phyloP scores from a whole-genome alignment of 2,329 filamentous ascomycete species.

The Blastomyces silverae region DNA sequence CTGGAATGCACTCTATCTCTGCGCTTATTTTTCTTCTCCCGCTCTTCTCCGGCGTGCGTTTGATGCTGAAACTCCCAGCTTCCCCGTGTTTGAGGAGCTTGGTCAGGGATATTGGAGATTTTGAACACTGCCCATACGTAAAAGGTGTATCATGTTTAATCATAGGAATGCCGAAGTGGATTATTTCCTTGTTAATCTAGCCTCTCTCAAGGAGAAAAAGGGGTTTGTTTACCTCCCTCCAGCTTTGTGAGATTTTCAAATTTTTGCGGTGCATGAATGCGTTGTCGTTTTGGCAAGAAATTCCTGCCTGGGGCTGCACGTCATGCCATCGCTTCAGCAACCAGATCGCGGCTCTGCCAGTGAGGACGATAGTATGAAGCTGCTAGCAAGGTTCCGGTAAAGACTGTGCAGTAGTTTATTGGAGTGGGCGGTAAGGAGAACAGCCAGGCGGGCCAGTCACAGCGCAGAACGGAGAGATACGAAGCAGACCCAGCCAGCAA shows the following conservation, averaged over 20 bases:
- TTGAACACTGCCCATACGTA: background rate
- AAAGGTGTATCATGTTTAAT: background rate
- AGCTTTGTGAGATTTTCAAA: background rate
- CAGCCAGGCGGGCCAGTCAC: background rate
- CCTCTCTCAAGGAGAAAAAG: background rate
- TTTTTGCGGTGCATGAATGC: background rate
- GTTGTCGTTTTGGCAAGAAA: background rate
- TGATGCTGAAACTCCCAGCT: slow-evolving; percentile 9
- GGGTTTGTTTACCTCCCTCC: background rate
- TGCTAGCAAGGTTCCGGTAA: slow-evolving; percentile 1
- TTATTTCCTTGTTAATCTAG: background rate
- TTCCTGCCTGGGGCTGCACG: slow-evolving; percentile 5
- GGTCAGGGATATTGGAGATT: background rate
- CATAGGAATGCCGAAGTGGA: background rate
- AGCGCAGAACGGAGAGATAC: background rate
- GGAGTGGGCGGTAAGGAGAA: slow-evolving; percentile 2
- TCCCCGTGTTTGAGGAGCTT: background rate
- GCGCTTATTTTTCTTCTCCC: background rate
- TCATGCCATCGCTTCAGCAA: slow-evolving; percentile 12
- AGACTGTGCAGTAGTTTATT: slow-evolving; percentile 11
- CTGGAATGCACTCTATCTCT: background rate
- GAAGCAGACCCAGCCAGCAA: background rate
- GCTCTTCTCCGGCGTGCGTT: slow-evolving; percentile 2
- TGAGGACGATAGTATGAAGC: background rate
- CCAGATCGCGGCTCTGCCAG: slow-evolving; percentile 2